Base-by-base conservation (phyloP, 208 protist genomes). In the Herpetomonas tarakana region DNA sequence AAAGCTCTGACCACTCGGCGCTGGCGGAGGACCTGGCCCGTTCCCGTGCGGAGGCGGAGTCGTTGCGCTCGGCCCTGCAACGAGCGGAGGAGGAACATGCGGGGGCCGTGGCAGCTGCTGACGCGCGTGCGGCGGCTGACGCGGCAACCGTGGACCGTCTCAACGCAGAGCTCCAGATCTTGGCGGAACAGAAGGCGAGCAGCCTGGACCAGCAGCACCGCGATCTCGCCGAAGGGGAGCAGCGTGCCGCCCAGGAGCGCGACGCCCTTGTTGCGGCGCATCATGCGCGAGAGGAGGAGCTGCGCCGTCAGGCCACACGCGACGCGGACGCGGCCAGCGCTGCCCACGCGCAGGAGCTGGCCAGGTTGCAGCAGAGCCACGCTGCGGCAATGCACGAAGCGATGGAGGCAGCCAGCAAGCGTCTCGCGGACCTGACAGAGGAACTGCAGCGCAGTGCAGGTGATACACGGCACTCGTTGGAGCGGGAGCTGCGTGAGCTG, bases 11-110 rank as follows among this genome's bases (percentile, higher is more conserved):
- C 35, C 9, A 41, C 9, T 41, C 35, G 6, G 35, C 14, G 35
- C 14, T 41, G 35, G 35, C 6, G 14, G 35, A 47, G n/a, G 58
- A 80, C 56, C 53, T 80, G 21, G 31, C 54, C 1, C 52, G 67
- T 24, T 50, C 68, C 9, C 55, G 63, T 19, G 29, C 22, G 9
- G 46, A 54, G 12, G 35, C 39, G 14, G 61, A 58, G 11, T 65
- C 65, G 14, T 68, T 71, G 22, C 50, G 59, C 24, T 26, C 51
- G 0, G 41, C 67, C 16, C 52, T 55, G 2, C 53, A 65, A 22
- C 38, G 51, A 45, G 51, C 50, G 9, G 41, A 62, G 19, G 27
- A 53, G 14, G 54, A 62, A 11, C 74, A 79, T 44, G 38, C 53
- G 44, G 58, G 62, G 25, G 64, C 30, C 18, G 22, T 81, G 14